phyloP scores from a whole-genome alignment of 129 eudicot species.

The Pseudognaphalium luteoalbum region DNA sequence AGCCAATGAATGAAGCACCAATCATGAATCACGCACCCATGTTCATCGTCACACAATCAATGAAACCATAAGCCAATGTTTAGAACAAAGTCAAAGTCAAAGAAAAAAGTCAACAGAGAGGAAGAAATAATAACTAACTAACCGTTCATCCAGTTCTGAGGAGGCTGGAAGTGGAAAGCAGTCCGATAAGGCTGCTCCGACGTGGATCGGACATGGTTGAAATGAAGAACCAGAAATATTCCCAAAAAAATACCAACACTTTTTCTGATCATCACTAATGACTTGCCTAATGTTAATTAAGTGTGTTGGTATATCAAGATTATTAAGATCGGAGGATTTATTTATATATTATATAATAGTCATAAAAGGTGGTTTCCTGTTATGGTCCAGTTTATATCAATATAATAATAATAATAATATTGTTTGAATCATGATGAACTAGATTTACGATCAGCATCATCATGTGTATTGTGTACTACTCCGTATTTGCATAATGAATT shows the following conservation, averaged over 20 bases:
- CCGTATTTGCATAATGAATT: too few species aligned
- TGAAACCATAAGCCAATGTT: background rate
- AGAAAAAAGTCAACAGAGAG: slow-evolving; percentile 17
- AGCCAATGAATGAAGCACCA: background rate
- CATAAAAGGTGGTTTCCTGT: background rate
- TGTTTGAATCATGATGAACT: background rate
- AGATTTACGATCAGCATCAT: background rate
- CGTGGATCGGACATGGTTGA: slow-evolving; percentile 29
- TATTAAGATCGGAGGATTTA: slow-evolving; percentile 7
- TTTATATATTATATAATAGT: background rate
- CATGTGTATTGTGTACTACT: too few species aligned
- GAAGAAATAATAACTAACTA: background rate
- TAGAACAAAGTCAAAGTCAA: background rate
- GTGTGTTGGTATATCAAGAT: slow-evolving; percentile 14
- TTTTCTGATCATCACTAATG: slow-evolving; percentile 10
- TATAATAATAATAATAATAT: background rate
- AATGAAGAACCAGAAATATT: slow-evolving; percentile 9
- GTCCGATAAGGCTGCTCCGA: slow-evolving; percentile 37
- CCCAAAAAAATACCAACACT: background rate
- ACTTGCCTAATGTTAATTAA: background rate
- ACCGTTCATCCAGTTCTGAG: slow-evolving; percentile 79
- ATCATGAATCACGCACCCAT: background rate
- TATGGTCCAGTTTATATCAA: background rate
- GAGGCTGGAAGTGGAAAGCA: slow-evolving; percentile 47
- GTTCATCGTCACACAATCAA: slow-evolving; percentile 16